Evolutionary conservation across 257 asterid species (phyloP), one percentile per base, ranked within the genome.

Genomic region (Schizonepeta tenuifolia): DNA sequence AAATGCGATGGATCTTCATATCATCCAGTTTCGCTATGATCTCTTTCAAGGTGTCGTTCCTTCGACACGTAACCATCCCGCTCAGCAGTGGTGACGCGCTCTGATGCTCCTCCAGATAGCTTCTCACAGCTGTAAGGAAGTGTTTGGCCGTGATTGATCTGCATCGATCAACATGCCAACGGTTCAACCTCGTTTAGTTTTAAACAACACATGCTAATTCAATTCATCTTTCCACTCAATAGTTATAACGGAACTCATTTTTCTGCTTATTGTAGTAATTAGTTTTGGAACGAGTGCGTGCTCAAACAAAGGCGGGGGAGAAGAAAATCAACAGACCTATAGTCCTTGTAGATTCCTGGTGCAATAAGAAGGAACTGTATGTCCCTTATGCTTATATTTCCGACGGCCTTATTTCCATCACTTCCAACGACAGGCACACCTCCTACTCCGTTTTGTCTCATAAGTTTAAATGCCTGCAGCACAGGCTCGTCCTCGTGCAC

Each of bases 301-400:
- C 14, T 50, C 22, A 7, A 46, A 9, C 53, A 68, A 24, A 13
- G 13, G n/a, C 8, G 70, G 20, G 26, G 36, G 11, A 26, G 38
- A 31, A 33, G 62, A 35, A 53, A 31, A 49, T 12, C 7, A 6
- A 67, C 78, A 54, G 31, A 91, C 97, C 99, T 94, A 86, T 81
- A 90, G 1, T 92, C 88, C 74, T 80, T 92, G 91, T 92, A 95
- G 83, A 95, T 92, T 73, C 86, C 96, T 7, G 99, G 99, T 60
- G 98, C 91, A 33, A 84, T 89, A 28, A 95, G 96, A 80, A 95
- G 99, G 86, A 81, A 95, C 73, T 95, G 99, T 44, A 95, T 85
- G 81, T 95, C 99, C 77, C 98, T 83, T 77, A 95, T 95, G 81
- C 98, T 95, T 83, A 92, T 92, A 75, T 92, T 92, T 68, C 99